phyloP scores from a whole-genome alignment of 352 stramenopile genomes.

The Phytophthora pisi region DNA sequence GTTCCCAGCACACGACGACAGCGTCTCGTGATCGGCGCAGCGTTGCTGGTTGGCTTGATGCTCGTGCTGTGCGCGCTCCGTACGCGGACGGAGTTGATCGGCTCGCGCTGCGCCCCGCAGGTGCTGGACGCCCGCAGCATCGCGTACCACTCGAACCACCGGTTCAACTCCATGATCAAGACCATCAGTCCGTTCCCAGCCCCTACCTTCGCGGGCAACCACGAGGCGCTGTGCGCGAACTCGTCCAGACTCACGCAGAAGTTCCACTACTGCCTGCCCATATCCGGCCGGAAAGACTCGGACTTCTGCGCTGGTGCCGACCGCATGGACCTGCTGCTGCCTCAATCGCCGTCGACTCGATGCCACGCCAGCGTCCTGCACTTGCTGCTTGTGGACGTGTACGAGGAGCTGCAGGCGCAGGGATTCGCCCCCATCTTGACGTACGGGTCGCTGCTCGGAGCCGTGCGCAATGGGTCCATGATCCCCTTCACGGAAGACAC shows the following conservation, averaged over 20 bases:
- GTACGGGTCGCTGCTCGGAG: constrained; percentile 49
- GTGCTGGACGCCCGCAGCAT: not conserved
- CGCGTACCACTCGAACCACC: constrained; percentile 3
- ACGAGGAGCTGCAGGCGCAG: constrained; percentile 35
- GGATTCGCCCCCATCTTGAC: constrained; percentile 33
- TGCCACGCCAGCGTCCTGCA: constrained; percentile 52
- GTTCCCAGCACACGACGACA: no score
- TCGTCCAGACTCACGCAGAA: not conserved
- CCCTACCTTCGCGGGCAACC: not conserved
- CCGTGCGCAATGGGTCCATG: constrained; percentile 41
- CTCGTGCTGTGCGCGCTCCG: not conserved
- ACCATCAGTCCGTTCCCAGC: not conserved
- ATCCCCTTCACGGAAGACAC: constrained; percentile 57
- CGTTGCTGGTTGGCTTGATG: not conserved
- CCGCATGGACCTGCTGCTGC: constrained; percentile 47
- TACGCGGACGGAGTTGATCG: no score
- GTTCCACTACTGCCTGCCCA: constrained; percentile 42
- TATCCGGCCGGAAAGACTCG: constrained; percentile 39
- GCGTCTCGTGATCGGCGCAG: no score
- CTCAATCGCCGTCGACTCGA: constrained; percentile 26
- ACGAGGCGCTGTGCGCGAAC: not conserved
- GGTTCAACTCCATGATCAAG: constrained; percentile 7
- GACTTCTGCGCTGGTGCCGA: constrained; percentile 45
- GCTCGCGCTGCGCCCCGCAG: not conserved
- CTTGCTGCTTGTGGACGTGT: constrained; percentile 50